These are phyloP conservation scores for Penicillium corylophilum DNA, from an alignment of 2,329 filamentous ascomycete genomes.

Conservation along the genomic window DNA sequence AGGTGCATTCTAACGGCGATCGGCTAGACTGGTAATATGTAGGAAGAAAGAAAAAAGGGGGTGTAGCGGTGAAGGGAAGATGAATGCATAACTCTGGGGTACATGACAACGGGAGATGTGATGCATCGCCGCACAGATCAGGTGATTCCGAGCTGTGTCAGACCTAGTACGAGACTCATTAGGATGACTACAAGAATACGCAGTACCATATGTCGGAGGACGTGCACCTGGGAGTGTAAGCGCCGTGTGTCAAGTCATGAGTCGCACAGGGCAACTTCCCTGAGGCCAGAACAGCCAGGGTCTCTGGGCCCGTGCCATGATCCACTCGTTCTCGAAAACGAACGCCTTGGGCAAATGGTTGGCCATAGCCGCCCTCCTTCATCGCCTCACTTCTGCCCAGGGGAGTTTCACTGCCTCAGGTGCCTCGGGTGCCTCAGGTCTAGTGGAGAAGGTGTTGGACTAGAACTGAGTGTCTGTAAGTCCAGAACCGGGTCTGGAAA, in stretches of 20 bases:
- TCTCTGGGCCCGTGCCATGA: constrained; percentile 13
- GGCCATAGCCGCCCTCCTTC: constrained; percentile 15
- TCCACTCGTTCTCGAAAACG: constrained; percentile 27
- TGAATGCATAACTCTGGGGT: constrained; percentile 21
- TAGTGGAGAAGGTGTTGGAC: constrained; percentile 5
- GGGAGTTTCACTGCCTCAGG: neutral
- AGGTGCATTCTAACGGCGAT: neutral
- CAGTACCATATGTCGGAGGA: no score
- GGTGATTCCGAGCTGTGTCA: no score
- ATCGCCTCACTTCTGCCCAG: constrained; percentile 28
- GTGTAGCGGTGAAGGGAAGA: constrained; percentile 4
- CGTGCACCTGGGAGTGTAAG: neutral
- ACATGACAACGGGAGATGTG: constrained; percentile 9
- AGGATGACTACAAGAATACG: no score
- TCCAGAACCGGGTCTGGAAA: neutral
- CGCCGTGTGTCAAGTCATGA: neutral
- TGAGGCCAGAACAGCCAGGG: constrained; percentile 6
- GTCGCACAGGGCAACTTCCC: constrained; percentile 8
- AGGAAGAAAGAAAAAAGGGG: neutral
- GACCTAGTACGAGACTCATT: no score
- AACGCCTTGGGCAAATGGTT: constrained; percentile 16
- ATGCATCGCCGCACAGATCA: constrained; percentile 4
- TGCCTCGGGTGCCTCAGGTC: neutral
- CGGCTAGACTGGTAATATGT: constrained; percentile 7
- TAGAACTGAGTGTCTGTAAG: neutral